Conservation (phyloP, 768 basidiomycete species). For the Tylopilus sp. region DNA sequence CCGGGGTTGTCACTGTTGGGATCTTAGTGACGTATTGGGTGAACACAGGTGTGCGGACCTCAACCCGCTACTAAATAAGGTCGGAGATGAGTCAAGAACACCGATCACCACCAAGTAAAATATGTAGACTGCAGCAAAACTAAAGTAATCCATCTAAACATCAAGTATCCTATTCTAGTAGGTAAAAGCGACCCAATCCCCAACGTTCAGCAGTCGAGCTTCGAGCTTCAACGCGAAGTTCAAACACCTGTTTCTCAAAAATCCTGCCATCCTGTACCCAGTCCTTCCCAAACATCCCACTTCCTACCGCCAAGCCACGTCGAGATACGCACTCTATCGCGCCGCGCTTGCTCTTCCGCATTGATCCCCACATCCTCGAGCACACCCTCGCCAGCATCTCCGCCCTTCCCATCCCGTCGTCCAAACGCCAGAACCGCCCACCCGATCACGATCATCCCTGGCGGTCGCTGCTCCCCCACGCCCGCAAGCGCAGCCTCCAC, state of each 20-base stretch:
- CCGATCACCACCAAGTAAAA: no score
- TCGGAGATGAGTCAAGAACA: no score
- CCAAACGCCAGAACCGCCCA: slow-evolving; percentile 79
- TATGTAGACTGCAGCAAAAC: no score
- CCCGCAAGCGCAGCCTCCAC: slow-evolving; percentile 69
- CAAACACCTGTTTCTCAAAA: slow-evolving; percentile 4
- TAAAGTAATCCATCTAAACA: no score
- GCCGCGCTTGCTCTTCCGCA: slow-evolving; percentile 12
- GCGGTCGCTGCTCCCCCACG: slow-evolving; percentile 84
- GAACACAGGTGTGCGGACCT: no score
- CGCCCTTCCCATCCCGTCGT: slow-evolving; percentile 38
- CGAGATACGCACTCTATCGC: slow-evolving; percentile 42
- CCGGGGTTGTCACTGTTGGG: no score
- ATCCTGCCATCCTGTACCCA: slow-evolving; percentile 42
- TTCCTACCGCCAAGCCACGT: slow-evolving; percentile 55
- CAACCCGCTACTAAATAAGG: no score
- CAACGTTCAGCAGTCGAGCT: no score
- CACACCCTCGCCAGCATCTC: slow-evolving; percentile 57
- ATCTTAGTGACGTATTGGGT: no score
- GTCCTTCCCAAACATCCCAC: slow-evolving; percentile 68
- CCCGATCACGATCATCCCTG: slow-evolving; percentile 94
- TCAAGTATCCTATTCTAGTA: no score
- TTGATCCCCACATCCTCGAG: slow-evolving; percentile 52
- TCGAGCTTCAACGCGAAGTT: no score
- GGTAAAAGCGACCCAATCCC: no score